A percentile compares a stretch with the other conserved stretches of the same genome.
phyloP scores from a whole-genome alignment of 208 protist species.

The Leptomonas seymouri region DNA sequence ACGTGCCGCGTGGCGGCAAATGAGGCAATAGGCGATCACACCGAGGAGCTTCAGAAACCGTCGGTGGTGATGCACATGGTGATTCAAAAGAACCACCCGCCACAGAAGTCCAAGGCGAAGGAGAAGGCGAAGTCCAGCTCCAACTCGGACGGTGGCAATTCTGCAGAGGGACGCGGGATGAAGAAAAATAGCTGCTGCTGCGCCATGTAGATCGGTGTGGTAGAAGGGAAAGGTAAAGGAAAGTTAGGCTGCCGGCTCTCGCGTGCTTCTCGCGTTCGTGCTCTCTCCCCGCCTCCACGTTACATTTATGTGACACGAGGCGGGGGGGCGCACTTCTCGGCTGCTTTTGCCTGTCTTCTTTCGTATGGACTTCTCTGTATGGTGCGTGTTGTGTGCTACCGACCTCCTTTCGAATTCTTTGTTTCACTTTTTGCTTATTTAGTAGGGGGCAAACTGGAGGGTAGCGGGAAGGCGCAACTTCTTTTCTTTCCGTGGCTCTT shows the following conservation, averaged over 20 bases:
- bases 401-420: too few relatives aligned
- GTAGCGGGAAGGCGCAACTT: too few relatives aligned
- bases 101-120: constrained; percentile 19
- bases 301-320: too few relatives aligned
- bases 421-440: too few relatives aligned
- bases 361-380: background rate
- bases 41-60: constrained; percentile 36
- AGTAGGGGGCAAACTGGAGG: too few relatives aligned
- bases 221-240: background rate
- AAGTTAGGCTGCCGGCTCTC: too few relatives aligned
- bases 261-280: too few relatives aligned
- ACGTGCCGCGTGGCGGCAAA: constrained; percentile 27
- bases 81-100: constrained; percentile 30
- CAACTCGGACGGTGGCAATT: constrained; percentile 20
- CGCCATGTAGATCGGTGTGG: constrained; percentile 33
- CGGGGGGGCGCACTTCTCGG: too few relatives aligned
- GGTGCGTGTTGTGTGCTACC: too few relatives aligned
- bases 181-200: constrained; percentile 54
- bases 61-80: constrained; percentile 70
- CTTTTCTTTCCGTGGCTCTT: too few relatives aligned
- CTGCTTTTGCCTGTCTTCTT: background rate
- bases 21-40: constrained; percentile 9
- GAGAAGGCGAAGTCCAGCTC: constrained; percentile 21
- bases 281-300: too few relatives aligned
- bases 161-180: constrained; percentile 29